Evolutionary conservation across 257 asterid species (phyloP), one percentile per base, ranked within the genome.

Genomic region (Craterostigma plantagineum): DNA sequence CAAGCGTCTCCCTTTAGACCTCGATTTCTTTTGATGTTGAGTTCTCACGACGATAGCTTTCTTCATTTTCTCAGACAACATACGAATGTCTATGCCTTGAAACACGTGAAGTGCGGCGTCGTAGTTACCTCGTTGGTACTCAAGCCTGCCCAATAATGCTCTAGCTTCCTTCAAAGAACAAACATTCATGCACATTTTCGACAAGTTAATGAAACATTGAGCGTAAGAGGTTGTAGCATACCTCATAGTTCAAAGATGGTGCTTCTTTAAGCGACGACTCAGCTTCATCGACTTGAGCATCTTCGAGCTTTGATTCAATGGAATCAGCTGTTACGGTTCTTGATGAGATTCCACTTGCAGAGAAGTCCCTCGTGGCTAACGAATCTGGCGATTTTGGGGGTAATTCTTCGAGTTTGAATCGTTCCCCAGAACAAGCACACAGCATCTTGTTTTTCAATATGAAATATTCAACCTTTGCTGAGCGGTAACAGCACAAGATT

Each of bases 41-140:
- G 69, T 70, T 51, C 79, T 67, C 53, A 72, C 78, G 5, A 66
- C 47, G 34, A 85, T 75, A 41, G 92, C 91, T 57, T 53, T 70
- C 14, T 86, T 66, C 91, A 85, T 75, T 40, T 75, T 77, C 10
- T 82, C 63, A 0, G 94, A 72, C 62, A 85, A 59, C 23, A 70
- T 55, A 51, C 60, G 72, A 30, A 77, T 64, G 53, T 85, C 96
- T 61, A 85, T 85, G 45, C 94, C 96, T 55, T 85, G 86, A 60
- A 85, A 85, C 14, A 85, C 96, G 67, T 81, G 94, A 54, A 85
- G 94, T 42, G 96, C 96, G 16, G 83, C 96, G 67, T 77, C 96
- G 50, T 60, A 81, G 60, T 85, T 85, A 14, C 96, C 96, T 42
- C 81, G 81, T 52, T 85, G 96, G 52, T 70, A 85, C 43, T 85